A percentile compares a stretch with the other conserved stretches of the same genome.
Conservation (phyloP, 139 green algal species). For the Limnomonas spitsbergensis region DNA sequence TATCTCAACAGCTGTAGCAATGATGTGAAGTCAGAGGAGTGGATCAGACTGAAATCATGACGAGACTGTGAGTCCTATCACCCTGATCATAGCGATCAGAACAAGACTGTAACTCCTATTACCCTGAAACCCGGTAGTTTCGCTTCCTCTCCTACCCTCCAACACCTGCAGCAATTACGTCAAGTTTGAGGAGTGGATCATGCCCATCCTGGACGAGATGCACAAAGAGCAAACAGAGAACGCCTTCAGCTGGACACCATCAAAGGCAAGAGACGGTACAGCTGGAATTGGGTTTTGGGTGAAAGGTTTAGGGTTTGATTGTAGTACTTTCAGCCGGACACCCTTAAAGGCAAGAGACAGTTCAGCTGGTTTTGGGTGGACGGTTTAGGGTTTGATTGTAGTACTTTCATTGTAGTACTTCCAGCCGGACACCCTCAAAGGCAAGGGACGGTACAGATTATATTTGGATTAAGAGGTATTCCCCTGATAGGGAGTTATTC, state of each 20-base stretch:
- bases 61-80: too few relatives aligned
- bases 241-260: slow-evolving; percentile 88
- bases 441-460: too few relatives aligned
- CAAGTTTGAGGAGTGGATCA: slow-evolving; percentile 98
- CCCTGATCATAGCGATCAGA: too few relatives aligned
- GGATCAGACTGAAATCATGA: too few relatives aligned
- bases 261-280: slow-evolving; percentile 64
- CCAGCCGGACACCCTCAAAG: background rate
- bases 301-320: background rate
- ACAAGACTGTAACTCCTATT: too few relatives aligned
- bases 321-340: background rate
- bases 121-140: too few relatives aligned
- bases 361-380: background rate
- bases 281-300: background rate
- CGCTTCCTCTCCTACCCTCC: too few relatives aligned
- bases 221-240: slow-evolving; percentile 84
- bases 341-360: slow-evolving; percentile 36
- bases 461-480: too few relatives aligned
- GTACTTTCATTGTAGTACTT: background rate
- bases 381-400: background rate
- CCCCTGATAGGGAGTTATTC: too few relatives aligned
- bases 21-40: too few relatives aligned
- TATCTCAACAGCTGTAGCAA: too few relatives aligned
- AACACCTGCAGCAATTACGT: slow-evolving; percentile 99
- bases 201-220: slow-evolving; percentile 93